Evolutionary conservation across 306 rosid species (phyloP).

Genomic region (Lathyrus oleraceus): DNA sequence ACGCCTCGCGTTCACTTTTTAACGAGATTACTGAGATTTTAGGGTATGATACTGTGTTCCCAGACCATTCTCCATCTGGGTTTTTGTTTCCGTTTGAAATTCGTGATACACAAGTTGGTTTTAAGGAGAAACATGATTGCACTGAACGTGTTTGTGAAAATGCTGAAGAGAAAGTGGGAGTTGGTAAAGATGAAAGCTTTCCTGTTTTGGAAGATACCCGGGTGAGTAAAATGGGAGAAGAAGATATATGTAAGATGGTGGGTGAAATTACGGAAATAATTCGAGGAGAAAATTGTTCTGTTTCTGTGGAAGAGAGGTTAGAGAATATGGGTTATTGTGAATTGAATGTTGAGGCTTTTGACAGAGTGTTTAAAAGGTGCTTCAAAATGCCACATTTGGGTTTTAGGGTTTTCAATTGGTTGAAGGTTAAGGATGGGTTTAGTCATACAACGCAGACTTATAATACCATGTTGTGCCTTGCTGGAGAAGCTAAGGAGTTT

Average conservation of each 20-base stretch:
- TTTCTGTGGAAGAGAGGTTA: slow-evolving; percentile 62
- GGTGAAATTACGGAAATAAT: slow-evolving; percentile 53
- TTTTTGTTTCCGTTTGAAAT: slow-evolving; percentile 34
- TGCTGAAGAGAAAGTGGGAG: slow-evolving; percentile 33
- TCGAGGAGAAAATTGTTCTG: slow-evolving; percentile 44
- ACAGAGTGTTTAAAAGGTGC: slow-evolving; percentile 79
- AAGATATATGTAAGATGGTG: slow-evolving; percentile 57
- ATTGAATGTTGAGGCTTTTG: slow-evolving; percentile 59
- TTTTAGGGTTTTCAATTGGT: slow-evolving; percentile 68
- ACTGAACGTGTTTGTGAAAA: slow-evolving; percentile 53
- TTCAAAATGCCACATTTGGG: slow-evolving; percentile 73
- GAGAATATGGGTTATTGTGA: slow-evolving; percentile 44
- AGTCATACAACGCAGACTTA: slow-evolving; percentile 54
- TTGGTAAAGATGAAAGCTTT: slow-evolving; percentile 30
- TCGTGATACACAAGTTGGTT: not conserved
- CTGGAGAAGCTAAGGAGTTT: slow-evolving; percentile 77
- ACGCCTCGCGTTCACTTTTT: slow-evolving; percentile 42
- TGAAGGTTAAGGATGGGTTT: slow-evolving; percentile 59
- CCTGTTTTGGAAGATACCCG: slow-evolving; percentile 35
- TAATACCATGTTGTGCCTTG: slow-evolving; percentile 68
- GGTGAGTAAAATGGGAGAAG: slow-evolving; percentile 38
- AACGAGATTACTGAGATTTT: slow-evolving; percentile 68
- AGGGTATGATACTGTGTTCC: slow-evolving; percentile 44
- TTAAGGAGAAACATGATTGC: slow-evolving; percentile 33
- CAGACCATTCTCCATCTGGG: slow-evolving; percentile 42